Evolutionary conservation across 164 flowering plant species (phyloP), one percentile per base, ranked within the genome.

Genomic region (Protea cynaroides): DNA sequence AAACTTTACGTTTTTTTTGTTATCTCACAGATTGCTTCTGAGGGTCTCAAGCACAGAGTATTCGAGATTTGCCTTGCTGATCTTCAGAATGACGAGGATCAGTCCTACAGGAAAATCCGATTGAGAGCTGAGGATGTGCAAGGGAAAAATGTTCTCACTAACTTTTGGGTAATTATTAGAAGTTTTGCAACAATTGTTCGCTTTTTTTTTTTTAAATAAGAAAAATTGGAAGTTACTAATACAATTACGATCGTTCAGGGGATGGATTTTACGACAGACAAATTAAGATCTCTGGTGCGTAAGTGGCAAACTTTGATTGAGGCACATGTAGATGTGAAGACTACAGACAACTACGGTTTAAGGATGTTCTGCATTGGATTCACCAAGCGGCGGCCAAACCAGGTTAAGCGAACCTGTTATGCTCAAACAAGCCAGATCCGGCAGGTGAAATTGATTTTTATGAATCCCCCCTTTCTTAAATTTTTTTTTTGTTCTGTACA

Each of bases 221-320:
- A 57, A 46, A 12, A 21, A 8, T 19, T 2, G 11, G 18, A 47
- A 65, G 12, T 6, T 57, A 8, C 18, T 19, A 18, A 47, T 55
- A 24, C n/a, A 37, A 15, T 24, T 56, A 53, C 7, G 8, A 38
- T 55, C 1, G 18, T 34, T 29, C 54, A 76, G 79, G 80, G 80
- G 4, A 77, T 77, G 80, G 68, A 74, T 46, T 77, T 77, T 62
- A 77, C 77, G 1, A 77, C 80, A 8, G 80, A 77, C 73, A 77
- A 77, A 63, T 58, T 77, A 54, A 71, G 82, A 36, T 76, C 79
- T 15, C 65, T 79, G 59, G 82, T 79, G 15, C 73, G 78, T 5
- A 79, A 76, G 71, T 79, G 82, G 82, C 79, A 76, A 55, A 76
- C 79, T n/a, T 69, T 79, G 69, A 76, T 79, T 50, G 80, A 76